Evolutionary conservation across 331 rosid species (phyloP).

Genomic region (Stylosanthes scabra): DNA sequence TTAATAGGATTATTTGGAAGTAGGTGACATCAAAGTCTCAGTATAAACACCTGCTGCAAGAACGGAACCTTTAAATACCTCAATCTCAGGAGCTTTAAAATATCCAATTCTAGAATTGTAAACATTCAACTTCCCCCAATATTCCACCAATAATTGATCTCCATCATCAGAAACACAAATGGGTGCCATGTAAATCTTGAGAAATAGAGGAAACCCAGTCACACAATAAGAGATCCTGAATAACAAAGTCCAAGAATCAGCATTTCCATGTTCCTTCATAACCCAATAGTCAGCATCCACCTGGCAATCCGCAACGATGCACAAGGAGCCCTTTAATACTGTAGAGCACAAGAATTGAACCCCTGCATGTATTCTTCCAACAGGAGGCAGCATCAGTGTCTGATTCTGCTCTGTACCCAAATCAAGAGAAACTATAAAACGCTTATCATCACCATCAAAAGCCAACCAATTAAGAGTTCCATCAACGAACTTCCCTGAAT

Average conservation of each 20-base stretch:
- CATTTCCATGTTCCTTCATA: slow-evolving; percentile 46
- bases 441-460: not conserved
- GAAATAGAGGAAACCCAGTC: too few relatives aligned
- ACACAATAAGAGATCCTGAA: slow-evolving; percentile 8
- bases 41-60: slow-evolving; percentile 18
- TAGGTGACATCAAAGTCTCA: slow-evolving; percentile 45
- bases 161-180: slow-evolving; percentile 21
- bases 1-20: too few relatives aligned
- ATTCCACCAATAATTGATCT: slow-evolving; percentile 30
- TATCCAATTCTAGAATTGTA: slow-evolving; percentile 20
- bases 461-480: slow-evolving; percentile 48
- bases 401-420: slow-evolving; percentile 38
- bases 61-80: not conserved
- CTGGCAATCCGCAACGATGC: not conserved
- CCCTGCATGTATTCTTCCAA: not conserved
- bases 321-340: slow-evolving; percentile 39
- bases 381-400: slow-evolving; percentile 42
- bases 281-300: slow-evolving; percentile 37
- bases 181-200: not conserved
- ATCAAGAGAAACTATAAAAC: slow-evolving; percentile 45
- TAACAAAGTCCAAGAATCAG: slow-evolving; percentile 44
- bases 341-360: not conserved
- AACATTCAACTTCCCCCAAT: not conserved
- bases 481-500: slow-evolving; percentile 33
- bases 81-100: not conserved